Percentiles rank a stretch among this genome's conserved stretches.
phyloP scores from a whole-genome alignment of 2,329 filamentous ascomycete species.

The Karstenula rhodostoma region DNA sequence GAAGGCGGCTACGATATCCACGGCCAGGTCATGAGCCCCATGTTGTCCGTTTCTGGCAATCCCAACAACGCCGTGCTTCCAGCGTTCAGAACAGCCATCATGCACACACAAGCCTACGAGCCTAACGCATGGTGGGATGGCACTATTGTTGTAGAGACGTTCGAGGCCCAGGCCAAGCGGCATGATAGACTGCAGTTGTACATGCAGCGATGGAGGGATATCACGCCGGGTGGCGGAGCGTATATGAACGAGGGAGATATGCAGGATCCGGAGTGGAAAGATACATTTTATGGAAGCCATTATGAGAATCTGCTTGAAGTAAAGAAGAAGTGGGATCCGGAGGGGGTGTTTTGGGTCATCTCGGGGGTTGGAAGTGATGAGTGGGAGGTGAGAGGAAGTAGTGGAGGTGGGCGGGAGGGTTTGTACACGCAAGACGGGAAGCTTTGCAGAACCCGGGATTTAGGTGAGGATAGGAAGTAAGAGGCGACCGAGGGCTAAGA shows the following conservation, averaged over 20 bases:
- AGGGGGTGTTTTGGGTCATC: constrained; percentile 38
- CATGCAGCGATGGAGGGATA: constrained; percentile 35
- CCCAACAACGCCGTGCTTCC: constrained; percentile 34
- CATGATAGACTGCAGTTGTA: constrained; percentile 30
- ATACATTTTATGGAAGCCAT: constrained; percentile 34
- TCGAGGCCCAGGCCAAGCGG: constrained; percentile 6
- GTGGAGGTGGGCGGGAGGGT: constrained; percentile 24
- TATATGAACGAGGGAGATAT: constrained; percentile 43
- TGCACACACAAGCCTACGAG: constrained; percentile 35
- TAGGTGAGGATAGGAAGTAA: neutral
- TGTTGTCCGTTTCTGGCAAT: constrained; percentile 14
- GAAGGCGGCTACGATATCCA: constrained; percentile 35
- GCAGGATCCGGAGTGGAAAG: constrained; percentile 35
- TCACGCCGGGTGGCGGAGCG: constrained; percentile 29
- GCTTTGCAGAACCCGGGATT: constrained; percentile 27
- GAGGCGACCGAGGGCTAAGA: too few relatives aligned
- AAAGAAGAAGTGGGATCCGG: constrained; percentile 34
- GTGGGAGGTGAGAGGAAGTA: constrained; percentile 33
- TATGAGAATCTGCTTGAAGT: constrained; percentile 31
- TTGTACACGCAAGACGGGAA: constrained; percentile 36
- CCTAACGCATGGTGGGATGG: constrained; percentile 30
- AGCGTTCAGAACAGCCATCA: constrained; percentile 31
- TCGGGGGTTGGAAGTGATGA: constrained; percentile 33
- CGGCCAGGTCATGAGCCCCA: constrained; percentile 35
- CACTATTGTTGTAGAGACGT: constrained; percentile 1